Evolutionary conservation across 2,329 filamentous ascomycete genomes (phyloP), one percentile per base, ranked within the genome.

Genomic region (Diaporthe sp.): DNA sequence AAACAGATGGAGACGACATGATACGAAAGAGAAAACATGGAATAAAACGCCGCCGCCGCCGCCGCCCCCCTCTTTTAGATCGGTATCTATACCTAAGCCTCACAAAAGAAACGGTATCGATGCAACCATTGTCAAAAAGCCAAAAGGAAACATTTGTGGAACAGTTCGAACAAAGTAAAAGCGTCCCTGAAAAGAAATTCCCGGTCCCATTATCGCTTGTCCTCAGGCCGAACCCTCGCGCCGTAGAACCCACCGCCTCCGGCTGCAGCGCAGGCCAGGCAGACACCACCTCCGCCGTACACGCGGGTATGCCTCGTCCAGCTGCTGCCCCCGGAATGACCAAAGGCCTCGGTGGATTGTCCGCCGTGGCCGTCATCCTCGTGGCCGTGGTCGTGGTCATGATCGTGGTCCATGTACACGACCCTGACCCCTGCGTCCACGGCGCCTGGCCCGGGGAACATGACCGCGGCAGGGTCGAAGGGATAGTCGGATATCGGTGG

Each of bases 241-340:
- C 88, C 89, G 76, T 90, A 91, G 80, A 89, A 89, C 35, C 85
- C 82, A n/a, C 82, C 81, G 42, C 82, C 82, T 9, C 85, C 86
- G 13, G 87, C 85, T 12, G 87, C 88, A 52, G 87, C 82, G 77
- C 89, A 91, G 1, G 89, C 89, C 52, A 90, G 83, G 76, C 89
- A 91, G 3, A 88, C 85, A 8, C 89, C 89, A 10, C 64, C 47
- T 74, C 89, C 89, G 38, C 89, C 89, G 76, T 90, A 91, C 35
- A 91, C 89, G 35, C 89, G 86, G 22, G 89, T 91, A 79, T 91
- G 89, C 50, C 89, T 86, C 77, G 85, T 88, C 89, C 89, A 91
- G 55, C 85, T 86, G 25, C 85, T 83, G 6, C 87, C 88, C 17
- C 84, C 58, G 1, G 38, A 82, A 73, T 84, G 83, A 78, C 89